These are phyloP conservation scores for Tricholoma saponaceum DNA, from an alignment of 768 basidiomycete species.

Conservation along the genomic window DNA sequence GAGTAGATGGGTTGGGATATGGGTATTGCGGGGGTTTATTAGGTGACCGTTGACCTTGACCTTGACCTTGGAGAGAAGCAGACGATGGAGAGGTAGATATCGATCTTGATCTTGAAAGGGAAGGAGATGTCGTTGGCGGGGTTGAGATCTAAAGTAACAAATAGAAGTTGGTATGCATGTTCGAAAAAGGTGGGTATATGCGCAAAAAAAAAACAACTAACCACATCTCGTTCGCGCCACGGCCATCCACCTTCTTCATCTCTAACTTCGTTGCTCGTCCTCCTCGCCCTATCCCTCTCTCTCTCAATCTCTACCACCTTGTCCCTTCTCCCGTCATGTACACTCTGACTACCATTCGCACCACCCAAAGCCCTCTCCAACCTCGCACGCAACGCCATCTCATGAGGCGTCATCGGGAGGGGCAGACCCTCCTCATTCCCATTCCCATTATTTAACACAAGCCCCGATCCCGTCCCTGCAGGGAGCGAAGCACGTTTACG, in stretches of 20 bases:
- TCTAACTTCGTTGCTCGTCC: constrained; percentile 21
- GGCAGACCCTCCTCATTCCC: constrained; percentile 5
- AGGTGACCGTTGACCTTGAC: no score
- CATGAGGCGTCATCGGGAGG: constrained; percentile 40
- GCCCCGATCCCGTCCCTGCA: neutral
- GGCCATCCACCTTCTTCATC: constrained; percentile 24
- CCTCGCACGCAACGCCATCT: constrained; percentile 48
- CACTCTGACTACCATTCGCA: no score
- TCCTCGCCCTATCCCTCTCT: constrained; percentile 6
- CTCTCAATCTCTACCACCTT: no score
- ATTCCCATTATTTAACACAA: neutral
- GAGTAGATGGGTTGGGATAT: no score
- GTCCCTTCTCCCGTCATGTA: neutral
- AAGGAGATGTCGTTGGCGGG: no score
- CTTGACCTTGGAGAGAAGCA: neutral
- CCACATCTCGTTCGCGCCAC: constrained; percentile 17
- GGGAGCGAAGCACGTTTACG: constrained; percentile 11
- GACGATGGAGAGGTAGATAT: neutral
- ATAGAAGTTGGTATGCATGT: neutral
- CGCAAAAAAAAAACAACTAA: constrained; percentile 4
- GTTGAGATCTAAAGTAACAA: neutral
- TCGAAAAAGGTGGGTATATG: neutral
- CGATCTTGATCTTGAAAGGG: no score
- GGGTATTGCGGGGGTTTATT: no score
- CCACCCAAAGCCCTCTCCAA: constrained; percentile 46